Percentiles rank a stretch among this genome's conserved stretches.
Evolutionary conservation across 495 filamentous ascomycete species (phyloP).

Genomic region (Trypethelium eluteriae): DNA sequence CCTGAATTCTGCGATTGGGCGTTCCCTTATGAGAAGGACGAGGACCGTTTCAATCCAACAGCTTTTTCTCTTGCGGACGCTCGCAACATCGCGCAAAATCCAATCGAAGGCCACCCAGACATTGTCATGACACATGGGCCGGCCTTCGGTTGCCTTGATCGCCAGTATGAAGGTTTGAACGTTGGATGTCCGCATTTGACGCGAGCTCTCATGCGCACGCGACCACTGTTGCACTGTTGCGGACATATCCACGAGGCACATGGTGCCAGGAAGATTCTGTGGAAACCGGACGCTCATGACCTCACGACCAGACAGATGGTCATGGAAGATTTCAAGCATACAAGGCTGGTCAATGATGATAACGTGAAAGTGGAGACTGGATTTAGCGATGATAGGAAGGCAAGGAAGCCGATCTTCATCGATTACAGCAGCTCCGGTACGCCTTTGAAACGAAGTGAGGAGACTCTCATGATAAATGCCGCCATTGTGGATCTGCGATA

Average conservation of each 20-base stretch:
- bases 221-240: constrained; percentile 59
- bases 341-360: constrained; percentile 5
- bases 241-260: constrained; percentile 71
- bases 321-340: background rate
- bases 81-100: constrained; percentile 37
- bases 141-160: constrained; percentile 52
- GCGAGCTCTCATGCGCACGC: constrained; percentile 43
- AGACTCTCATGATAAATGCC: constrained; percentile 70
- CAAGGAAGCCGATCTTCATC: constrained; percentile 12
- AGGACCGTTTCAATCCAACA: constrained; percentile 49
- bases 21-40: constrained; percentile 50
- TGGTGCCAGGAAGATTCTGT: constrained; percentile 56
- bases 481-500: constrained; percentile 50
- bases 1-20: constrained; percentile 54
- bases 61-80: constrained; percentile 18
- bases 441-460: constrained; percentile 42
- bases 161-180: constrained; percentile 28
- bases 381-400: constrained; percentile 22
- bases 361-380: constrained; percentile 11
- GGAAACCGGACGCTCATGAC: constrained; percentile 33
- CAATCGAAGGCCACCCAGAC: constrained; percentile 43
- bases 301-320: constrained; percentile 42
- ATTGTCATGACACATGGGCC: constrained; percentile 71
- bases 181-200: constrained; percentile 55
- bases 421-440: constrained; percentile 19